phyloP scores from a whole-genome alignment of 2,329 filamentous ascomycete genomes.

The Aspergillus quadricinctus region DNA sequence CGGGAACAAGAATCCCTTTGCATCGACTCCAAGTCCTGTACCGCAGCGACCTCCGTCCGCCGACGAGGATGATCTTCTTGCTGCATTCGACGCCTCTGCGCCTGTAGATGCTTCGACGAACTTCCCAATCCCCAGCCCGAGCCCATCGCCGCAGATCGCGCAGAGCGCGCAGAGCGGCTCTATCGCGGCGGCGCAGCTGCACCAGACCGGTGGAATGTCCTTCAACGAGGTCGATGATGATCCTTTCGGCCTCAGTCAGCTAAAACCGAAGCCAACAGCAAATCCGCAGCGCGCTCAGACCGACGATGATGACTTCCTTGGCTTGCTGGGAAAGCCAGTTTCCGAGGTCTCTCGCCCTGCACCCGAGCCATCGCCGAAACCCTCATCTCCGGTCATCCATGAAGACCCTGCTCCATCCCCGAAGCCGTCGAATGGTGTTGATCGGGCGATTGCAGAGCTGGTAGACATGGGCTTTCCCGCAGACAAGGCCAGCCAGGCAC shows the following conservation, averaged over 20 bases:
- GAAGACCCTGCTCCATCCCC: conserved; percentile 16
- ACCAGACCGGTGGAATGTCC: conserved; percentile 21
- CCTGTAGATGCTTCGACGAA: conserved; percentile 58
- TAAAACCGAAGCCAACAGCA: conserved; percentile 53
- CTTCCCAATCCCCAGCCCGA: conserved; percentile 47
- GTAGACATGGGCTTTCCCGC: conserved; percentile 92
- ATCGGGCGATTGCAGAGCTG: conserved; percentile 78
- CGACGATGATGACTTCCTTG: conserved; percentile 61
- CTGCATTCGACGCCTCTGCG: conserved; percentile 57
- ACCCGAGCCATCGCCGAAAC: conserved; percentile 24
- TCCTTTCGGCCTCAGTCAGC: conserved; percentile 72
- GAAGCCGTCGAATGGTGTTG: conserved; percentile 52
- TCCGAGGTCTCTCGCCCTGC: conserved; percentile 44
- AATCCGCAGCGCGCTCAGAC: conserved; percentile 41
- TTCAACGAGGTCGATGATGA: conserved; percentile 68
- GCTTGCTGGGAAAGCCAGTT: conserved; percentile 57
- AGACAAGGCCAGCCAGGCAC: conserved; percentile 74
- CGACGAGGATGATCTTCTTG: conserved; percentile 57
- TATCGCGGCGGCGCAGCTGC: conserved; percentile 9
- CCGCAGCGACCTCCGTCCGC: conserved; percentile 48
- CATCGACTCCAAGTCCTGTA: conserved; percentile 36
- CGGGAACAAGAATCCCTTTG: conserved; percentile 41
- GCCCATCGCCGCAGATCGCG: conserved; percentile 25
- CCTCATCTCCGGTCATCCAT: conserved; percentile 11
- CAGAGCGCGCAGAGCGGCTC: conserved; percentile 11